Percentiles rank a stretch among this genome's conserved stretches.
These are phyloP conservation scores for Arabidopsis thaliana DNA, from an alignment of 345 rosid species.

Conservation along the genomic window TAIR10.1 NC_003070.9:97501-98000, in stretches of 20 bases:
- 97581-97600: conserved; percentile 19
- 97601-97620: conserved; percentile 10
- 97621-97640: conserved; percentile 67
- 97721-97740: conserved; percentile 75
- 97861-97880: no score
- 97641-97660: conserved; percentile 79
- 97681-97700: conserved; percentile 89
- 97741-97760: conserved; percentile 69
- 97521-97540: conserved; percentile 33
- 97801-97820: conserved; percentile 48
- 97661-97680: conserved; percentile 87
- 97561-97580: background rate
- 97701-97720: conserved; percentile 71
- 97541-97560: conserved; percentile 1
- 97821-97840: background rate
- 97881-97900: no score
- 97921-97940: background rate
- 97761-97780: conserved; percentile 92
- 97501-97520: conserved; percentile 4
- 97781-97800: conserved; percentile 74
- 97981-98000: background rate
- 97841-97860: background rate
- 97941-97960: conserved; percentile 7
- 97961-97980: background rate
- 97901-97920: no score